Evolutionary conservation across 208 protist species (phyloP).

Genomic region (Crithidia thermophila): DNA sequence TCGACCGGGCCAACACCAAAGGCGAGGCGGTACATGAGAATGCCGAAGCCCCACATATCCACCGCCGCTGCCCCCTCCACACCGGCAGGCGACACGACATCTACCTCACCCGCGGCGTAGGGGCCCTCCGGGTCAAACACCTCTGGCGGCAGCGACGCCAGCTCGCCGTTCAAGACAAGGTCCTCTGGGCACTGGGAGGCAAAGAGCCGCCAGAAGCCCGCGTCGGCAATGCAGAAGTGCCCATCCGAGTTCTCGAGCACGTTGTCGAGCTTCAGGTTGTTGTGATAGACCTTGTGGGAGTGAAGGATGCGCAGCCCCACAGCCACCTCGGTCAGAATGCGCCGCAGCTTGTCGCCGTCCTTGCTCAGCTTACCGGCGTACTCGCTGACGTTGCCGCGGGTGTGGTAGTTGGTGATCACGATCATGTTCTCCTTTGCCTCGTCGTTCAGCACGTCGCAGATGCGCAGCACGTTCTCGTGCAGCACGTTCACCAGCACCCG

Average conservation of each 20-base stretch:
- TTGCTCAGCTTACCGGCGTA: conserved; percentile 55
- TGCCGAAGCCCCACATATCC: conserved; percentile 83
- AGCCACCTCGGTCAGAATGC: conserved; percentile 60
- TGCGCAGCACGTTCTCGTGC: conserved; percentile 54
- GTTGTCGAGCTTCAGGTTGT: conserved; percentile 86
- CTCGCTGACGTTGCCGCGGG: conserved; percentile 39
- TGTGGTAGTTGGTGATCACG: conserved; percentile 59
- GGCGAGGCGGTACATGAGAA: conserved; percentile 84
- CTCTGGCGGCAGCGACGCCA: conserved; percentile 81
- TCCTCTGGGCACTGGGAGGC: conserved; percentile 72
- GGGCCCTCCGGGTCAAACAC: conserved; percentile 52
- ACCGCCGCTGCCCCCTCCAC: conserved; percentile 40
- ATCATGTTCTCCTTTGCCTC: conserved; percentile 80
- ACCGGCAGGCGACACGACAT: conserved; percentile 16
- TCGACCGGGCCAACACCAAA: conserved; percentile 65
- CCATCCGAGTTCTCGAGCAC: conserved; percentile 59
- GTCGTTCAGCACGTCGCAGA: conserved; percentile 76
- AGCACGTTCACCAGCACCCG: conserved; percentile 56
- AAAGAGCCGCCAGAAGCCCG: conserved; percentile 77
- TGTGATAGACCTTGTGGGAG: conserved; percentile 77
- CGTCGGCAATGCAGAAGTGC: conserved; percentile 69
- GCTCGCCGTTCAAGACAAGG: conserved; percentile 84
- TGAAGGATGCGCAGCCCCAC: conserved; percentile 73
- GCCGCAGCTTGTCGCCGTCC: conserved; percentile 52
- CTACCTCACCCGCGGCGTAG: conserved; percentile 36